phyloP scores from a whole-genome alignment of 2,329 filamentous ascomycete genomes.

The Phaeophleospora eucalypticola region DNA sequence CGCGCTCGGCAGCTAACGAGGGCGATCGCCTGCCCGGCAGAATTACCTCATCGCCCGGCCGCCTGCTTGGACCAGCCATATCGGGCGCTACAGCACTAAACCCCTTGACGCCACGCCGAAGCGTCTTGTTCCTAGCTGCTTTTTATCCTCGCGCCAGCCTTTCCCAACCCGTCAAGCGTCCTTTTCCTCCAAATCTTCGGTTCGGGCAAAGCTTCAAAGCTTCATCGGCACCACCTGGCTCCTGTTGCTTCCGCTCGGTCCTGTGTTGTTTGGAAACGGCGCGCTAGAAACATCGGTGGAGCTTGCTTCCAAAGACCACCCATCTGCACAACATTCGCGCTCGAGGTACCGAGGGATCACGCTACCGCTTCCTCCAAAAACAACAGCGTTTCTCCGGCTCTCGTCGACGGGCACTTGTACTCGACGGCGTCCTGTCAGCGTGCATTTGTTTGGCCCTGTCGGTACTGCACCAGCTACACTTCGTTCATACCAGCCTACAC shows the following conservation, averaged over 20 bases:
- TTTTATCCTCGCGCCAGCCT: conserved; percentile 21
- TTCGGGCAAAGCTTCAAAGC: conserved; percentile 22
- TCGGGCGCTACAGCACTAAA: conserved; percentile 30
- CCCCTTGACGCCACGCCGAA: conserved; percentile 36
- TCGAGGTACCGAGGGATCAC: conserved; percentile 39
- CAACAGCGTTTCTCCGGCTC: conserved; percentile 32
- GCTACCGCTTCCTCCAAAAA: conserved; percentile 37
- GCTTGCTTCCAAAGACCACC: conserved; percentile 23
- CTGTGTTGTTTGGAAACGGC: conserved; percentile 20
- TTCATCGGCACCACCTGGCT: conserved; percentile 17
- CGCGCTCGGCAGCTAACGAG: conserved; percentile 25
- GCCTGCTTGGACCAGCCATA: conserved; percentile 29
- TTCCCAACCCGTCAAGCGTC: conserved; percentile 25
- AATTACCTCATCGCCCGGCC: conserved; percentile 31
- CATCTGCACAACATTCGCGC: conserved; percentile 49
- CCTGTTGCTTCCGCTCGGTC: conserved; percentile 14
- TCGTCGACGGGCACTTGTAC: conserved; percentile 33
- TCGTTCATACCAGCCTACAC: conserved; percentile 33
- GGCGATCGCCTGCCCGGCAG: conserved; percentile 27
- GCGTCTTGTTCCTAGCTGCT: conserved; percentile 25
- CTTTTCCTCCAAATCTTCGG: conserved; percentile 24
- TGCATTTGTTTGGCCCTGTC: conserved; percentile 31
- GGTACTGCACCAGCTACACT: conserved; percentile 26
- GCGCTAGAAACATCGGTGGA: conserved; percentile 33
- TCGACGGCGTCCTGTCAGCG: conserved; percentile 34